Conservation (phyloP, 2,329 filamentous ascomycete genomes). For the Chlorencoelia australis region DNA sequence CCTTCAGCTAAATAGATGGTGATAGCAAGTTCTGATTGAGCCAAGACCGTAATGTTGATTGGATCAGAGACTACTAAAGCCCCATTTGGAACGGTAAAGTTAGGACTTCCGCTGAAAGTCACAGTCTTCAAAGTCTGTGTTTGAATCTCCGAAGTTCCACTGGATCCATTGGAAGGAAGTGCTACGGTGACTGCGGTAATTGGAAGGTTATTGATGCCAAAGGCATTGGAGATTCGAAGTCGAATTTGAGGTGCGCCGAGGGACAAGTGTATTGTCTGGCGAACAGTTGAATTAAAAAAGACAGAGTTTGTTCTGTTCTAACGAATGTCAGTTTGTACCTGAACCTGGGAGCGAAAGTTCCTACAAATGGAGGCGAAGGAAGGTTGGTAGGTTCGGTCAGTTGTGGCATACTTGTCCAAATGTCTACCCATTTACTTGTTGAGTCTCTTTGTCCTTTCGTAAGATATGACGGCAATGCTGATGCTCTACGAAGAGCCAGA, state of each 20-base stretch:
- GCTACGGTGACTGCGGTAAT: slow-evolving; percentile 50
- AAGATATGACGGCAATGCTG: too few relatives aligned
- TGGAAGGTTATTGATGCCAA: slow-evolving; percentile 48
- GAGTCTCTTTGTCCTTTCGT: too few relatives aligned
- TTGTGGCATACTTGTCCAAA: slow-evolving; percentile 58
- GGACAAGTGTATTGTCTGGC: slow-evolving; percentile 54
- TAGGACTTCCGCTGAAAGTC: slow-evolving; percentile 45
- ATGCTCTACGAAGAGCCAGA: too few relatives aligned
- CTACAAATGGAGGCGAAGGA: slow-evolving; percentile 49
- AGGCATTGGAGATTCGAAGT: slow-evolving; percentile 55
- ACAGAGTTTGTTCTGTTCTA: slow-evolving; percentile 33
- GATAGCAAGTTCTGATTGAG: slow-evolving; percentile 44
- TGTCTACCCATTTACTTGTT: slow-evolving; percentile 30
- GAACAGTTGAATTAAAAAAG: slow-evolving; percentile 52
- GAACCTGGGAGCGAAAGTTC: background rate
- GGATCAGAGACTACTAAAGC: slow-evolving; percentile 52
- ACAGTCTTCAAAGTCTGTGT: slow-evolving; percentile 40
- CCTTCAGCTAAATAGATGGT: slow-evolving; percentile 48
- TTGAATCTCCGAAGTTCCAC: slow-evolving; percentile 44
- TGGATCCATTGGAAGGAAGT: slow-evolving; percentile 41
- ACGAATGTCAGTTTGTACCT: background rate
- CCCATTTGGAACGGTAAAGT: slow-evolving; percentile 44
- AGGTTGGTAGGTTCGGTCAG: slow-evolving; percentile 52
- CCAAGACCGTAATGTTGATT: slow-evolving; percentile 41
- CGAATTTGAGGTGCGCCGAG: slow-evolving; percentile 46